These are phyloP conservation scores for Hygrophorus pudorinus DNA, from an alignment of 768 basidiomycete genomes.

Conservation along the genomic window DNA sequence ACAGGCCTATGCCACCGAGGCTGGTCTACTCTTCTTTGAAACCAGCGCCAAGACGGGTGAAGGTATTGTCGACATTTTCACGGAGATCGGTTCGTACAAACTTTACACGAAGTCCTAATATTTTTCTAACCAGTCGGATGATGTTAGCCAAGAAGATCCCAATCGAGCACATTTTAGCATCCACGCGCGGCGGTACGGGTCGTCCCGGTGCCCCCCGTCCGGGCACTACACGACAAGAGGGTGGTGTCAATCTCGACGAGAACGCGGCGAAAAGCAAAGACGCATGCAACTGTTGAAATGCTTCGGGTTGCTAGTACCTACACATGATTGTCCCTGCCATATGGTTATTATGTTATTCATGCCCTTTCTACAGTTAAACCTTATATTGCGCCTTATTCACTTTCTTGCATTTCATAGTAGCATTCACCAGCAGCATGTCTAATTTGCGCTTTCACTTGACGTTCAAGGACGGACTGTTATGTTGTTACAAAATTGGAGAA, in stretches of 20 bases:
- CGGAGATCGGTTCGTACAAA: slow-evolving; percentile 76
- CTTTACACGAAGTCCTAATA: background rate
- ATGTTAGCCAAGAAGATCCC: slow-evolving; percentile 47
- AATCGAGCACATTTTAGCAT: slow-evolving; percentile 90
- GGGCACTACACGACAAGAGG: slow-evolving; percentile 42
- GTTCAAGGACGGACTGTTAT: background rate
- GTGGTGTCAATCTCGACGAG: slow-evolving; percentile 62
- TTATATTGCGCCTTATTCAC: slow-evolving; percentile 7
- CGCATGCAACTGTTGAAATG: slow-evolving; percentile 68
- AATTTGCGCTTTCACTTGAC: slow-evolving; percentile 11
- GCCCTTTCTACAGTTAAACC: slow-evolving; percentile 8
- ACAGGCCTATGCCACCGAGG: slow-evolving; percentile 90
- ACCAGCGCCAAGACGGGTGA: slow-evolving; percentile 96
- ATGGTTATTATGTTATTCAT: slow-evolving; percentile 21
- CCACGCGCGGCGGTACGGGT: slow-evolving; percentile 59
- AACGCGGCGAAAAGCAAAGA: slow-evolving; percentile 58
- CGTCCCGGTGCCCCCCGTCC: slow-evolving; percentile 51
- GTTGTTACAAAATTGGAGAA: slow-evolving; percentile 4
- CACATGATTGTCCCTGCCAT: slow-evolving; percentile 11
- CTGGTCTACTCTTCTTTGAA: slow-evolving; percentile 93
- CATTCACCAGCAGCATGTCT: slow-evolving; percentile 7
- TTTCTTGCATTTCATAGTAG: slow-evolving; percentile 9
- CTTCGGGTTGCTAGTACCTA: slow-evolving; percentile 9
- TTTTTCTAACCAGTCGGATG: slow-evolving; percentile 2
- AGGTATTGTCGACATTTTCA: slow-evolving; percentile 93